Conservation (phyloP, 495 filamentous ascomycete genomes). For the Podospora conica region DNA sequence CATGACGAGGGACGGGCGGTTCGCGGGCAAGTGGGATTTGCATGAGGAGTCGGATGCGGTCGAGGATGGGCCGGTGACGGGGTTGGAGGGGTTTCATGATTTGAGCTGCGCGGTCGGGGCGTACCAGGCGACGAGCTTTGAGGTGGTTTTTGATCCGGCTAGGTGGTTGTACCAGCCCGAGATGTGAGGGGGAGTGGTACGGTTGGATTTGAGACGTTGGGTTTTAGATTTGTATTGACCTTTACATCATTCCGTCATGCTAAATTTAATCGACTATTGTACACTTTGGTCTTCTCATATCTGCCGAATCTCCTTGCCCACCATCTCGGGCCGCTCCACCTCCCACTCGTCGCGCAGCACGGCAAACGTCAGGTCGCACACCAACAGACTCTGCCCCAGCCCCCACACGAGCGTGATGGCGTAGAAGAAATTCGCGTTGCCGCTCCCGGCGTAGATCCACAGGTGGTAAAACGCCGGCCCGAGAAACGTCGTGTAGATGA, state of each 20-base stretch:
- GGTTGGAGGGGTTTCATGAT: conserved; percentile 75
- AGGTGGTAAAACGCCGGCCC: conserved; percentile 95
- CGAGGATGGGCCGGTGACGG: conserved; percentile 56
- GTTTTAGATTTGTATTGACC: neutral
- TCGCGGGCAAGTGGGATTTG: conserved; percentile 67
- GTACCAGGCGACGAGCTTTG: conserved; percentile 66
- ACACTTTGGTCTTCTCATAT: conserved; percentile 50
- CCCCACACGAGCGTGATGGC: conserved; percentile 98
- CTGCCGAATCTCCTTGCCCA: conserved; percentile 76
- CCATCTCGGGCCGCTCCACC: conserved; percentile 81
- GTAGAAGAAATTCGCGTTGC: conserved; percentile 99
- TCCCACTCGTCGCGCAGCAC: conserved; percentile 92
- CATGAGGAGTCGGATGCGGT: conserved; percentile 74
- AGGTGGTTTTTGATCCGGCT: conserved; percentile 56
- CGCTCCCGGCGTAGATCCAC: conserved; percentile 97
- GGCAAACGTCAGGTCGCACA: conserved; percentile 81
- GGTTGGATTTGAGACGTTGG: neutral
- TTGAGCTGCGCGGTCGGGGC: conserved; percentile 73
- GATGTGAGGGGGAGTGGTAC: too few relatives aligned
- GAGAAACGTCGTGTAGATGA: conserved; percentile 81
- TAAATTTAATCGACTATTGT: neutral
- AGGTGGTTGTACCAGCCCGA: conserved; percentile 32
- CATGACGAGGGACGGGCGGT: conserved; percentile 65
- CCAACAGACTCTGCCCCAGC: conserved; percentile 68
- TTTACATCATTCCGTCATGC: neutral